Conservation (phyloP, 805 yeast genomes). For the Spathaspora gorwiae region DNA sequence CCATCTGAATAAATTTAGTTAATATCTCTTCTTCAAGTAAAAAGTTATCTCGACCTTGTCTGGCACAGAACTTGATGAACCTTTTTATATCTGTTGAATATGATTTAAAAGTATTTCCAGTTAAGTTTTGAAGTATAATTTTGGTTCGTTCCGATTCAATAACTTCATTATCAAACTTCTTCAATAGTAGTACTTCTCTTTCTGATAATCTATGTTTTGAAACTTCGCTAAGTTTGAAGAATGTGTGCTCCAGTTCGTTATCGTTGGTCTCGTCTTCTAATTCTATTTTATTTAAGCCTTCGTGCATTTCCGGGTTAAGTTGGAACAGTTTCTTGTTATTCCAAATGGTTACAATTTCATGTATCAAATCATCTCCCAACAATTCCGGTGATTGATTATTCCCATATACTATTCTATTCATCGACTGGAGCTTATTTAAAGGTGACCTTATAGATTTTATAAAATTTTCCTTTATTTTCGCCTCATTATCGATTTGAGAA, state of each 20-base stretch:
- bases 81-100: slow-evolving; percentile 7
- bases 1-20: slow-evolving; percentile 1
- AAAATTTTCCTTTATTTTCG: slow-evolving; percentile 1
- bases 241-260: neutral
- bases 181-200: slow-evolving; percentile 3
- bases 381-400: slow-evolving; percentile 2
- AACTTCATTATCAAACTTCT: slow-evolving; percentile 7
- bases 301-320: too few species aligned
- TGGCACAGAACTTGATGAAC: slow-evolving; percentile 7
- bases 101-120: slow-evolving; percentile 9
- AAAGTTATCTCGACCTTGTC: slow-evolving; percentile 6
- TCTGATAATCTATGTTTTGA: slow-evolving; percentile 5
- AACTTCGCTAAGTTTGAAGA: slow-evolving; percentile 4
- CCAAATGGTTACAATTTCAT: neutral
- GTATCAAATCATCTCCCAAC: slow-evolving; percentile 1
- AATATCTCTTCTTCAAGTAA: slow-evolving; percentile 5
- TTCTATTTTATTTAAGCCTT: too few species aligned
- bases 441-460: slow-evolving; percentile 4
- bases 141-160: slow-evolving; percentile 4
- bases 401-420: slow-evolving; percentile 2
- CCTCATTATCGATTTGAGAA: neutral
- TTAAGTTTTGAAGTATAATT: slow-evolving; percentile 2
- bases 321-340: neutral
- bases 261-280: neutral
- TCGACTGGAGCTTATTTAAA: slow-evolving; percentile 2